Conservation (phyloP, 2,329 filamentous ascomycete species). For the Drechslerella dactyloides region DNA sequence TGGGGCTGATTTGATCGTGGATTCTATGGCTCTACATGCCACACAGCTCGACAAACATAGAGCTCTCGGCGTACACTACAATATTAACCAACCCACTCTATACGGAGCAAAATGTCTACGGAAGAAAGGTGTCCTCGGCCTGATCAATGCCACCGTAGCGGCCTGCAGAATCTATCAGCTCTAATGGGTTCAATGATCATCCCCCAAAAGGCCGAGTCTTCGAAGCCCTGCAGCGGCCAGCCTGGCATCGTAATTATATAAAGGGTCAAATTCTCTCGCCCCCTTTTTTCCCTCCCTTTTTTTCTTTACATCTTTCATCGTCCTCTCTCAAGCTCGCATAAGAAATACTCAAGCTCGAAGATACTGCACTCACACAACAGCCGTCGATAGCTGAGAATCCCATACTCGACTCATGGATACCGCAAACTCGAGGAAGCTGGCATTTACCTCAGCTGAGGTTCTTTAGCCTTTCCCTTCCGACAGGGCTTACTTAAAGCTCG, state of each 20-base stretch:
- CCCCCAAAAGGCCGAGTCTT: too few species aligned
- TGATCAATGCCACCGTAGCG: too few species aligned
- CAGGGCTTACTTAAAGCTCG: conserved; percentile 15
- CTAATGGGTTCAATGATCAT: too few species aligned
- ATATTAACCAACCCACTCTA: too few species aligned
- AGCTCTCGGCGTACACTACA: too few species aligned
- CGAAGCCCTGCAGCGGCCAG: too few species aligned
- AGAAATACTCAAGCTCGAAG: neutral
- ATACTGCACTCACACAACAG: neutral
- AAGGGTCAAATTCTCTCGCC: conserved; percentile 15
- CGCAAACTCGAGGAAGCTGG: conserved; percentile 8
- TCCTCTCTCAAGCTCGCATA: neutral
- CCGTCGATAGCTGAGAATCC: neutral
- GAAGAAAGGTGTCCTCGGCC: too few species aligned
- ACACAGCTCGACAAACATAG: too few species aligned
- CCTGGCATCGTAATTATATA: conserved; percentile 12
- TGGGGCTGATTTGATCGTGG: too few species aligned
- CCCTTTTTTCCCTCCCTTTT: conserved; percentile 1
- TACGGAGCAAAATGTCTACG: too few species aligned
- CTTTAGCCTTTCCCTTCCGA: conserved; percentile 21
- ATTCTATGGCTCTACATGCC: too few species aligned
- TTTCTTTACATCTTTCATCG: neutral
- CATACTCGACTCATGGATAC: conserved; percentile 24
- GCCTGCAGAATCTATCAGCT: too few species aligned
- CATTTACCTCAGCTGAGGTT: conserved; percentile 20